Conservation (phyloP, 352 stramenopile species). For the Phytopythium sindhum region DNA sequence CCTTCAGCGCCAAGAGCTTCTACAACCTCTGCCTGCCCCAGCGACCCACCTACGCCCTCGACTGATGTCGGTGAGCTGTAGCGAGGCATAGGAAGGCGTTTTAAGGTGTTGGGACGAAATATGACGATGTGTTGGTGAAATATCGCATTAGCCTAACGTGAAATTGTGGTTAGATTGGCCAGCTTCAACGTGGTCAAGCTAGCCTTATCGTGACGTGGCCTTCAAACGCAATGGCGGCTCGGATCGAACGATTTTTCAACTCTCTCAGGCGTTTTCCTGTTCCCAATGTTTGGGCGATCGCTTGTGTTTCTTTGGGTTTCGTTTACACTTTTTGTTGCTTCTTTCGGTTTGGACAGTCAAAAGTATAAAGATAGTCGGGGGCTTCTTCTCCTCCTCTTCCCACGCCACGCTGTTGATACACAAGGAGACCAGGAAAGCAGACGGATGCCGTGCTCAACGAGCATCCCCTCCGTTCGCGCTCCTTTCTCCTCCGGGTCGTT, state of each 20-base stretch:
- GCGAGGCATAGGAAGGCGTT: too few species aligned
- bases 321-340: conserved; percentile 3
- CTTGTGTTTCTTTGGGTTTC: not conserved
- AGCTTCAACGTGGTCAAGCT: too few species aligned
- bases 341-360: conserved; percentile 1
- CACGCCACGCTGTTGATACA: conserved; percentile 6
- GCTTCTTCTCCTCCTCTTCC: not conserved
- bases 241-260: too few species aligned
- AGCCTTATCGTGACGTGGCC: too few species aligned
- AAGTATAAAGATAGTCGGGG: conserved; percentile 4
- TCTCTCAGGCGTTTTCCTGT: too few species aligned
- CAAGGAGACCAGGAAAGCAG: not conserved
- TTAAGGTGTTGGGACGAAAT: too few species aligned
- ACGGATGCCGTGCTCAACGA: not conserved
- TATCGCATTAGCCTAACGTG: too few species aligned
- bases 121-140: too few species aligned
- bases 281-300: too few species aligned
- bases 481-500: not conserved
- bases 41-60: conserved; percentile 20
- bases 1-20: conserved; percentile 60
- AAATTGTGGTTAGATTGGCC: too few species aligned
- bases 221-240: too few species aligned
- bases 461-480: too few species aligned
- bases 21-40: conserved; percentile 82
- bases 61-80: not conserved